Conservation (phyloP, 1,284 basidiomycete species). For the Boletus semigastroideus region DNA sequence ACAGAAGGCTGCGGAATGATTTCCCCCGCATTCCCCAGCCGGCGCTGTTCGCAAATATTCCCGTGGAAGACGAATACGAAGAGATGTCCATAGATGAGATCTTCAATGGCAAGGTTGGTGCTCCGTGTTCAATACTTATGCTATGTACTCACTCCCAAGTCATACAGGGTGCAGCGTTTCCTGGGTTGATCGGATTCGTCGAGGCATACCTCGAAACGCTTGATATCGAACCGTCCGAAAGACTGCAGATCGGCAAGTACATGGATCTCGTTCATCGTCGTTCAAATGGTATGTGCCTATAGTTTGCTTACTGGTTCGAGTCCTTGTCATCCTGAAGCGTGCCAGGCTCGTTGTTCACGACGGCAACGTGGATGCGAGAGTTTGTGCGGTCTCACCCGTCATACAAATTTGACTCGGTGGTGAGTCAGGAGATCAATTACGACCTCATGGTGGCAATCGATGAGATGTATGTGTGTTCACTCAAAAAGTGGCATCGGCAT, state of each 20-base stretch:
- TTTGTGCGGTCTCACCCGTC: slow-evolving; percentile 89
- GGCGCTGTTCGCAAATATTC: slow-evolving; percentile 38
- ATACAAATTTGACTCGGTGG: slow-evolving; percentile 91
- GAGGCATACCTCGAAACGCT: slow-evolving; percentile 87
- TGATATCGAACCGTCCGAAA: slow-evolving; percentile 69
- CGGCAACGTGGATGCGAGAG: slow-evolving; percentile 91
- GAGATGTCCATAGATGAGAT: slow-evolving; percentile 94
- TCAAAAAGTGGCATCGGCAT: neutral
- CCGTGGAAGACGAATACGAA: slow-evolving; percentile 80
- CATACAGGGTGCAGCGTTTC: slow-evolving; percentile 63
- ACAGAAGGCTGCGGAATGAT: slow-evolving; percentile 68
- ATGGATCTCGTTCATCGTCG: slow-evolving; percentile 77
- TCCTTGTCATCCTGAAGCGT: slow-evolving; percentile 8
- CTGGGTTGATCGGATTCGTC: slow-evolving; percentile 85
- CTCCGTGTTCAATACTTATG: slow-evolving; percentile 3
- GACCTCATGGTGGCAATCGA: slow-evolving; percentile 92
- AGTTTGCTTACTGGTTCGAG: neutral
- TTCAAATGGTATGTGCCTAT: slow-evolving; percentile 67
- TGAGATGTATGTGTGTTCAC: slow-evolving; percentile 67
- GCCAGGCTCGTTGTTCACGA: slow-evolving; percentile 79
- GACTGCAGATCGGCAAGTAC: slow-evolving; percentile 72
- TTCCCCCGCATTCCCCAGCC: slow-evolving; percentile 60
- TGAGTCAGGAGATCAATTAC: slow-evolving; percentile 91
- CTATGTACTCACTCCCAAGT: slow-evolving; percentile 1
- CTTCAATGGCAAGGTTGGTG: slow-evolving; percentile 84